Evolutionary conservation across 2,329 filamentous ascomycete genomes (phyloP).

Genomic region (Teratosphaeriaceae sp.): DNA sequence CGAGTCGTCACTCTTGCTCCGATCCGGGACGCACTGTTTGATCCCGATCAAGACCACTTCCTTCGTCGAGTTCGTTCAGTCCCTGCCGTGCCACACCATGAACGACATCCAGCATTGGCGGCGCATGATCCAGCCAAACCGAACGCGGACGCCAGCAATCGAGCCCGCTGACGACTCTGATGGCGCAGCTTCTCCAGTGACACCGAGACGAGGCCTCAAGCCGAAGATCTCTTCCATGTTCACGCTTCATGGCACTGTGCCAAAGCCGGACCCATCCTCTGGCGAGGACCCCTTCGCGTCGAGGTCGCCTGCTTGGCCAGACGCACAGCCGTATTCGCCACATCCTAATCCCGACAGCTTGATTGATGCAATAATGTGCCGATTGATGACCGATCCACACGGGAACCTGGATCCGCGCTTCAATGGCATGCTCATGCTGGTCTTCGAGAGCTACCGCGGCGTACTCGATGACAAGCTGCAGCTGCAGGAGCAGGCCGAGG

Average conservation of each 20-base stretch:
- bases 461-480: conserved; percentile 30
- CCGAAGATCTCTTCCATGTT: conserved; percentile 37
- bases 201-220: conserved; percentile 29
- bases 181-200: conserved; percentile 21
- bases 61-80: background rate
- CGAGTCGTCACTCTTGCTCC: too few species aligned
- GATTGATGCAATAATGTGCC: conserved; percentile 27
- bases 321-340: conserved; percentile 21
- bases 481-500: conserved; percentile 23
- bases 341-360: conserved; percentile 22
- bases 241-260: conserved; percentile 22
- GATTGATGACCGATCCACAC: conserved; percentile 25
- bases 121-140: conserved; percentile 27
- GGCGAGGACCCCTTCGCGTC: conserved; percentile 16
- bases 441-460: conserved; percentile 37
- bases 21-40: background rate
- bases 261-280: conserved; percentile 12
- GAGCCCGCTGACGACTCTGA: conserved; percentile 27
- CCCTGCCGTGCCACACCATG: background rate
- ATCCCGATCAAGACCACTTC: background rate
- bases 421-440: conserved; percentile 34
- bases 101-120: conserved; percentile 31
- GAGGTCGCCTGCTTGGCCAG: conserved; percentile 21
- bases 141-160: conserved; percentile 23
- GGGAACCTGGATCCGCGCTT: conserved; percentile 23